Evolutionary conservation across 768 basidiomycete genomes (phyloP), one percentile per base, ranked within the genome.

Genomic region (Suillus subluteus): DNA sequence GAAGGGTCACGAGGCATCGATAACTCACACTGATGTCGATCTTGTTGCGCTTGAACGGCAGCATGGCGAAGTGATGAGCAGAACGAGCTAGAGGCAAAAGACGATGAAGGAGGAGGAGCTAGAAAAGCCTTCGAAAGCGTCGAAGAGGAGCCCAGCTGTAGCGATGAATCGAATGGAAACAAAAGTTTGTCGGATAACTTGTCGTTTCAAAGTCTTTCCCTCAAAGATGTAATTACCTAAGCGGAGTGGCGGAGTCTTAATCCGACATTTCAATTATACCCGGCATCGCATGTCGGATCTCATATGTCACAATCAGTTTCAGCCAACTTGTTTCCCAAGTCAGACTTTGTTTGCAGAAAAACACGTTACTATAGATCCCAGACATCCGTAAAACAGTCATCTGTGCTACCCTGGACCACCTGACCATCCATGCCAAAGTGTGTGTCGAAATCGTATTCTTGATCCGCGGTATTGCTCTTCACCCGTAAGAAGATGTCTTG

Each of bases 11-110:
- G 64, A 15, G 63, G 52, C 16, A 61, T 64, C 37, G 65, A 66
- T 69, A 58, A 80, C 92, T 75, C 75, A 96, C 96, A 80, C 91
- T 94, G 80, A 97, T 86, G 83, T 98, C 96, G 81, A 97, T 84
- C 86, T 98, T 97, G 82, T 96, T 95, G 79, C 91, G 91, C 80
- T 85, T 87, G 67, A 84, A 83, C 59, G 94, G 91, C 63, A 88
- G 86, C 91, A 95, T 94, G 69, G 67, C 66, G 70, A 68, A 70
- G 70, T 63, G 67, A 62, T 32, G 58, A 71, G 64, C 43, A 43
- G 59, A 61, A 56, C 55, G 55, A 37, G 55, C 55, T 32, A 35
- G 69, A 58, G 37, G 68, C 65, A 67, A 62, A 67, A 59, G 67
- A 44, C 64, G 55, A 50, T 58, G 67, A 65, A 66, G 71, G 69